Conservation (phyloP, 2,329 filamentous ascomycete genomes). For the Epichloe scottii region DNA sequence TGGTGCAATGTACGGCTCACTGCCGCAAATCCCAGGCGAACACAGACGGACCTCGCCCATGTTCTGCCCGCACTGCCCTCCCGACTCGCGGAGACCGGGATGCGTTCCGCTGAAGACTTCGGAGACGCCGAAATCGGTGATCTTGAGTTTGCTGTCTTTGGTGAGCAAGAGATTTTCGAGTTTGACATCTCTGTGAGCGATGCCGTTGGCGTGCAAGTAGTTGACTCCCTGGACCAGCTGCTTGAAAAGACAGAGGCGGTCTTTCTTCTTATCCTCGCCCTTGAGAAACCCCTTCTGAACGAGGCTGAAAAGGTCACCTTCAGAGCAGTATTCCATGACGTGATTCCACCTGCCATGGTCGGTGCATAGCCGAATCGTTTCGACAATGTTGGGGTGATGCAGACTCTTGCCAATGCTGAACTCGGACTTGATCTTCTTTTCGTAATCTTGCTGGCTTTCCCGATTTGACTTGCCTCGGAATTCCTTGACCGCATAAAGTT, state of each 20-base stretch:
- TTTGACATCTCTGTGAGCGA: conserved; percentile 86
- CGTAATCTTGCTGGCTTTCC: conserved; percentile 63
- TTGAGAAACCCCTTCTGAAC: conserved; percentile 60
- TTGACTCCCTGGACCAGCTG: conserved; percentile 71
- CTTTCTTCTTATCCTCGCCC: conserved; percentile 48
- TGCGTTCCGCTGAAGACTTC: conserved; percentile 76
- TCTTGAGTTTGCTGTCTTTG: conserved; percentile 71
- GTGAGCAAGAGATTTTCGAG: conserved; percentile 75
- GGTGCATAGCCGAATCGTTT: conserved; percentile 64
- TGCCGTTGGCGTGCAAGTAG: conserved; percentile 72
- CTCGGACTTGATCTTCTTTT: conserved; percentile 84
- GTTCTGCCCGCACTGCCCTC: conserved; percentile 59
- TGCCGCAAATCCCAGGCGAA: conserved; percentile 71
- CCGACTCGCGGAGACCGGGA: conserved; percentile 61
- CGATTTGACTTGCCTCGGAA: conserved; percentile 60
- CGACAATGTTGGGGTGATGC: conserved; percentile 77
- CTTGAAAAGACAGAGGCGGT: conserved; percentile 79
- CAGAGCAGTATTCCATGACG: conserved; percentile 83
- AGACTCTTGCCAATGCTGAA: conserved; percentile 78
- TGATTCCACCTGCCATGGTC: conserved; percentile 72
- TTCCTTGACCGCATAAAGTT: conserved; percentile 77
- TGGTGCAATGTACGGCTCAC: conserved; percentile 75
- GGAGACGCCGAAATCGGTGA: conserved; percentile 83
- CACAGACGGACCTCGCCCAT: conserved; percentile 63
- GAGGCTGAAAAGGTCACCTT: conserved; percentile 68